phyloP scores from a whole-genome alignment of 495 filamentous ascomycete genomes.

The Lichina pygmaea region DNA sequence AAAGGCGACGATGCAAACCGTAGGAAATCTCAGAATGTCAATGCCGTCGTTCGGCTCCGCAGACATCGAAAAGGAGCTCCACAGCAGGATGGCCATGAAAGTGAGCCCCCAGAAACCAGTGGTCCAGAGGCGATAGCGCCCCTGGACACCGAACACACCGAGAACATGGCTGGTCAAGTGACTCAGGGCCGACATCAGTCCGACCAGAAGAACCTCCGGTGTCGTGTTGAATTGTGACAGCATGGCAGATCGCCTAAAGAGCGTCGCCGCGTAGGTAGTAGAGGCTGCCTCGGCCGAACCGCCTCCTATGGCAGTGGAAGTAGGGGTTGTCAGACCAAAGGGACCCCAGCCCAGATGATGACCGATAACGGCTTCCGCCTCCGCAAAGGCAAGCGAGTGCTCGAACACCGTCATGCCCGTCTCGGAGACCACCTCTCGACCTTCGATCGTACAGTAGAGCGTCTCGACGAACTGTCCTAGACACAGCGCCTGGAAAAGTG shows the following conservation, averaged over 20 bases:
- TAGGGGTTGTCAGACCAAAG: constrained; percentile 18
- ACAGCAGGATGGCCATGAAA: constrained; percentile 59
- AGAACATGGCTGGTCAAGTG: constrained; percentile 67
- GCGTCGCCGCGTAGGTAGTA: background rate
- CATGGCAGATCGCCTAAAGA: constrained; percentile 1
- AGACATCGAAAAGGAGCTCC: constrained; percentile 36
- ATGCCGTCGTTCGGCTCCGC: constrained; percentile 10
- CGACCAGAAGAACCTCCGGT: constrained; percentile 67
- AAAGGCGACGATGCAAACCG: constrained; percentile 83
- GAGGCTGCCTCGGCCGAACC: background rate
- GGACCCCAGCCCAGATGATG: constrained; percentile 43
- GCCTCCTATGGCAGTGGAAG: background rate
- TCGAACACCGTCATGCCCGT: constrained; percentile 94
- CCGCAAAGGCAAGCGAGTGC: constrained; percentile 85
- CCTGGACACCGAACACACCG: constrained; percentile 52
- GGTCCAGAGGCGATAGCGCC: constrained; percentile 49
- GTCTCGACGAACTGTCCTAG: constrained; percentile 74
- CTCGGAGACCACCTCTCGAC: constrained; percentile 50
- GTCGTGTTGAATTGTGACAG: constrained; percentile 41
- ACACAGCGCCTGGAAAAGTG: constrained; percentile 58
- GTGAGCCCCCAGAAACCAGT: constrained; percentile 73
- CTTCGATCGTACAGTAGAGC: constrained; percentile 66
- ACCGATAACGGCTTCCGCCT: constrained; percentile 68
- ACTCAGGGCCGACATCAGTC: constrained; percentile 65
- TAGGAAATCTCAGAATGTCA: constrained; percentile 53